Evolutionary conservation across 805 yeast genomes (phyloP).

Genomic region (Saccharomycopsis selenospora): DNA sequence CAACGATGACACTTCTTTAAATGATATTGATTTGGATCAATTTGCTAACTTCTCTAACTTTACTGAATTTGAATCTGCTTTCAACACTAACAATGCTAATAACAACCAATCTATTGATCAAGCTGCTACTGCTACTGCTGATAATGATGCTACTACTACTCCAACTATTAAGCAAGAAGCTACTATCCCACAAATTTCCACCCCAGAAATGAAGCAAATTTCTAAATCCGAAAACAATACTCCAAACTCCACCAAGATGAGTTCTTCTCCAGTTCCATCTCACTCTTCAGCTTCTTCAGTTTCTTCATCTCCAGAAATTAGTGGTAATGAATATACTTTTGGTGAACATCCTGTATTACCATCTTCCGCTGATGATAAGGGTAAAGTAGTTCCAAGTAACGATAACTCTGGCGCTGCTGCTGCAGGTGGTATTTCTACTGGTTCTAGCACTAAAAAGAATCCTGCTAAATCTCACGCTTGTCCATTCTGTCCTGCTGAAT

Average conservation of each 20-base stretch:
- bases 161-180: not conserved
- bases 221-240: slow-evolving; percentile 15
- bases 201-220: slow-evolving; percentile 17
- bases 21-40: slow-evolving; percentile 18
- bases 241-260: slow-evolving; percentile 28
- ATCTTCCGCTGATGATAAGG: slow-evolving; percentile 13
- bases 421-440: too few species aligned
- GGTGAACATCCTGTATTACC: slow-evolving; percentile 12
- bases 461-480: slow-evolving; percentile 73
- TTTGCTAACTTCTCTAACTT: slow-evolving; percentile 12
- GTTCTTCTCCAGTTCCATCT: slow-evolving; percentile 10
- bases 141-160: slow-evolving; percentile 15
- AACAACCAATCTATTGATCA: not conserved
- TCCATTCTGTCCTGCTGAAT: slow-evolving; percentile 71
- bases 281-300: slow-evolving; percentile 12
- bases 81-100: not conserved
- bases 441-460: slow-evolving; percentile 74
- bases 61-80: slow-evolving; percentile 4
- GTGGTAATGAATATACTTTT: slow-evolving; percentile 14
- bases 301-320: slow-evolving; percentile 18
- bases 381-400: not conserved
- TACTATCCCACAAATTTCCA: slow-evolving; percentile 10
- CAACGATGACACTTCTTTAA: slow-evolving; percentile 13
- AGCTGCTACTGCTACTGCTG: slow-evolving; percentile 18
- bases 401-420: not conserved